These are phyloP conservation scores for Maudiozyma serrabonitensis DNA, from an alignment of 805 yeast species.

Conservation along the genomic window DNA sequence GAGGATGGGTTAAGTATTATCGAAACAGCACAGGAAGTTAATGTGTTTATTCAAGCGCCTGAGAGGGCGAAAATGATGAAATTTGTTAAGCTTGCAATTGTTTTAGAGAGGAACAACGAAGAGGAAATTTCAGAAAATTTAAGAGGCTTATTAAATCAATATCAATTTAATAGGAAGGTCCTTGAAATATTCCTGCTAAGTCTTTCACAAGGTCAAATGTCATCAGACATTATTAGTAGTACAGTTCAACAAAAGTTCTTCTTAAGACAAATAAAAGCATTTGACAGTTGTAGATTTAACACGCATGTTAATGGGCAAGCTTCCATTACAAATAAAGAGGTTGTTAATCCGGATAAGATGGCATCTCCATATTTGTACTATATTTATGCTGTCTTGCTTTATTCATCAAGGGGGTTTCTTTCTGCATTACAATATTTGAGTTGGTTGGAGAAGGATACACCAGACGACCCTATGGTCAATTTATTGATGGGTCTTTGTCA, in stretches of 20 bases:
- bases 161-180: conserved; percentile 66
- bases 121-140: conserved; percentile 46
- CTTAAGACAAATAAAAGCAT: conserved; percentile 81
- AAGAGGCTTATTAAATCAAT: conserved; percentile 53
- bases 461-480: conserved; percentile 70
- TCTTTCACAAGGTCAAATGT: conserved; percentile 45
- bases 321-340: conserved; percentile 47
- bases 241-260: conserved; percentile 85
- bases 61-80: conserved; percentile 49
- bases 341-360: conserved; percentile 32
- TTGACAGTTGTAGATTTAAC: conserved; percentile 53
- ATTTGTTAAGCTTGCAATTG: conserved; percentile 58
- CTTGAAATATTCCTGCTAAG: conserved; percentile 58
- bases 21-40: conserved; percentile 66
- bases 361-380: conserved; percentile 62
- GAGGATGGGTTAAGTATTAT: conserved; percentile 61
- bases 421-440: conserved; percentile 73
- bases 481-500: conserved; percentile 70
- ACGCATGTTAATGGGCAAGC: conserved; percentile 71
- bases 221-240: conserved; percentile 55
- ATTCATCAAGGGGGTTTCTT: conserved; percentile 71
- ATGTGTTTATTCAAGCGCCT: conserved; percentile 64
- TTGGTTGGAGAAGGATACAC: conserved; percentile 56
- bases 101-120: conserved; percentile 39
- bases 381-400: conserved; percentile 71